Evolutionary conservation across 2,329 filamentous ascomycete species (phyloP).

Genomic region (Magnaporthiopsis incrustans): DNA sequence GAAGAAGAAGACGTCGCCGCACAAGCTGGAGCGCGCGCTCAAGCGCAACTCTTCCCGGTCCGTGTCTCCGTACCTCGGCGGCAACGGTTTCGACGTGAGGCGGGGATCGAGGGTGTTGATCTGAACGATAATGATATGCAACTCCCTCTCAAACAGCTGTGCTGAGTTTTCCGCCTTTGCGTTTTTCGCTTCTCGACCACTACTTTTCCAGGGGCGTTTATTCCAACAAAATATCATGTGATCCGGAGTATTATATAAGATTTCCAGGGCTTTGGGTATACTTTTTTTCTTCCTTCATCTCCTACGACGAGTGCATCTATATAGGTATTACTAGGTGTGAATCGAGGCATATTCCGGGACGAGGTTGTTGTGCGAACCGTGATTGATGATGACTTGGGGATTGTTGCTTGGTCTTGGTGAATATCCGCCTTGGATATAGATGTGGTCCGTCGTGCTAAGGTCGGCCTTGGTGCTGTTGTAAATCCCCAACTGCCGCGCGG

Average conservation of each 20-base stretch:
- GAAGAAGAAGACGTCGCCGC: neutral
- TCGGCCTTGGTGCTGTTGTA: too few relatives aligned
- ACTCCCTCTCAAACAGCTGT: conserved; percentile 9
- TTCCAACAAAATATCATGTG: neutral
- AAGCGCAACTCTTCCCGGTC: conserved; percentile 3
- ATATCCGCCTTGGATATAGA: too few relatives aligned
- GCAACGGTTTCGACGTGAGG: neutral
- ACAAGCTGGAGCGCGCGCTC: neutral
- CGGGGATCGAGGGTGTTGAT: conserved; percentile 7
- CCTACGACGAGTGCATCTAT: neutral
- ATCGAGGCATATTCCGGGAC: neutral
- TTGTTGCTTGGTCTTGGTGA: too few relatives aligned
- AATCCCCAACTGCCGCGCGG: neutral
- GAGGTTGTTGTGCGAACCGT: neutral
- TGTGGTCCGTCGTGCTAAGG: too few relatives aligned
- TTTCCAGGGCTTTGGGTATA: conserved; percentile 6
- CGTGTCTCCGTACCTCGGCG: conserved; percentile 2
- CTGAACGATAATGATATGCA: neutral
- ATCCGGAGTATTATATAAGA: conserved; percentile 3
- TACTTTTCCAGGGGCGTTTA: neutral
- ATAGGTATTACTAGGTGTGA: neutral
- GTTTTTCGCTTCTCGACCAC: neutral
- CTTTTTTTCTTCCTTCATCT: neutral
- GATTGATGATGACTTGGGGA: too few relatives aligned
- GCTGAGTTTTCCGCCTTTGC: conserved; percentile 9